Percentiles rank a stretch among this genome's conserved stretches.
Evolutionary conservation across 2,329 filamentous ascomycete genomes (phyloP).

Genomic region (Trichophyton verrucosum): DNA sequence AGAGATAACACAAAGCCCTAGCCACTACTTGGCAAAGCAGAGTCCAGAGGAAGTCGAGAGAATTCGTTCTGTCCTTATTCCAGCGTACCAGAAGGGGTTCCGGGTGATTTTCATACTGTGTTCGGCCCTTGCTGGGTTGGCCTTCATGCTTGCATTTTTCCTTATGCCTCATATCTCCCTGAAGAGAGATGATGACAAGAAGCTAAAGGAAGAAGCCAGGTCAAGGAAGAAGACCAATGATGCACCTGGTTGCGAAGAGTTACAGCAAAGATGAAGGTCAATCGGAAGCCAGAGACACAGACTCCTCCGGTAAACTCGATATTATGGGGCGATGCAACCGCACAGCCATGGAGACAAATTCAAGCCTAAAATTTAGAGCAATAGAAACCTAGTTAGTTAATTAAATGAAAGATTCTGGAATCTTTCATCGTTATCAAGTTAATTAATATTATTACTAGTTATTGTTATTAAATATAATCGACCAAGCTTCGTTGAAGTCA

Average conservation of each 20-base stretch:
- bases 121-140: slow-evolving; percentile 25
- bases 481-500: not conserved
- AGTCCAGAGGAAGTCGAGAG: slow-evolving; percentile 13
- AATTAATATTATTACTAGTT: no score
- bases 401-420: no score
- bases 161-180: slow-evolving; percentile 29
- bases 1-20: slow-evolving; percentile 22
- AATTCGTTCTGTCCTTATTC: slow-evolving; percentile 21
- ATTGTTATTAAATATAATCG: no score
- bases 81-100: slow-evolving; percentile 30
- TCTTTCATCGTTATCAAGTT: no score
- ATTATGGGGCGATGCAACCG: not conserved
- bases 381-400: no score
- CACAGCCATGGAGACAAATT: no score
- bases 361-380: no score
- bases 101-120: slow-evolving; percentile 30
- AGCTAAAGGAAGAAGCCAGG: slow-evolving; percentile 9
- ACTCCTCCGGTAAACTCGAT: not conserved
- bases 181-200: slow-evolving; percentile 9
- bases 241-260: not conserved
- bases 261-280: not conserved
- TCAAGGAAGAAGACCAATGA: not conserved
- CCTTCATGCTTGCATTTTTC: slow-evolving; percentile 22
- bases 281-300: not conserved
- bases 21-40: slow-evolving; percentile 20